Base-by-base conservation (phyloP, 345 rosid genomes). In the Eucalyptus marginata region DNA sequence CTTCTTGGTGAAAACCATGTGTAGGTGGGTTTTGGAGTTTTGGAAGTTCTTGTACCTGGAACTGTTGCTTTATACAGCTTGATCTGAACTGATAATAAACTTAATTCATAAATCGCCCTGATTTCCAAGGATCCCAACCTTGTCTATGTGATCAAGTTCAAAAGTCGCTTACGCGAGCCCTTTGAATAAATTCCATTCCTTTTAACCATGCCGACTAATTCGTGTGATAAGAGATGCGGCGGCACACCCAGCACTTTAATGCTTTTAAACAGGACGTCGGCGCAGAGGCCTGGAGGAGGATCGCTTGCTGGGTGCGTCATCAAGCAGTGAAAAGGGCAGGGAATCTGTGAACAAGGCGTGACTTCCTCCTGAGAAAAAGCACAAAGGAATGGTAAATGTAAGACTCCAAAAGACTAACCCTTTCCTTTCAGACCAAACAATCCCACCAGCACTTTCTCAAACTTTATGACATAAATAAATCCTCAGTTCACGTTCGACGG, bases 351-450 rank as follows among this genome's bases (percentile, higher is more conserved):
- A 92, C 91, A 91, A 92, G 93, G 98, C 94, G 95, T 96, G 92
- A 93, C 97, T 94, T 95, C 91, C 90, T 87, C 92, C 89, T 90
- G 89, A 90, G 92, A 90, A 91, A 92, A 94, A 89, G 92, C 90
- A 90, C 76, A 87, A 92, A 89, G 33, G 91, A 90, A 92, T 88
- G 50, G 91, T 90, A 91, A 59, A 58, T 88, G 88, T 49, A 86
- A 89, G 86, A 54, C 87, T 81, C 89, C 91, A 91, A 84, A 91
- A 90, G 81, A 89, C 86, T 90, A 87, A 87, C 88, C 86, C 93
- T 86, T 96, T 96, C 40, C 96, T 95, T 93, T 86, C 91, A 47
- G 83, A 90, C 12, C 95, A 95, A 95, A 91, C 95, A 90, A 93
- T 91, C 86, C 94, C 89, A 89, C 94, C 88, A 89, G 16, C 88